phyloP scores from a whole-genome alignment of 2,329 filamentous ascomycete genomes.

The Monosporascus sp. region DNA sequence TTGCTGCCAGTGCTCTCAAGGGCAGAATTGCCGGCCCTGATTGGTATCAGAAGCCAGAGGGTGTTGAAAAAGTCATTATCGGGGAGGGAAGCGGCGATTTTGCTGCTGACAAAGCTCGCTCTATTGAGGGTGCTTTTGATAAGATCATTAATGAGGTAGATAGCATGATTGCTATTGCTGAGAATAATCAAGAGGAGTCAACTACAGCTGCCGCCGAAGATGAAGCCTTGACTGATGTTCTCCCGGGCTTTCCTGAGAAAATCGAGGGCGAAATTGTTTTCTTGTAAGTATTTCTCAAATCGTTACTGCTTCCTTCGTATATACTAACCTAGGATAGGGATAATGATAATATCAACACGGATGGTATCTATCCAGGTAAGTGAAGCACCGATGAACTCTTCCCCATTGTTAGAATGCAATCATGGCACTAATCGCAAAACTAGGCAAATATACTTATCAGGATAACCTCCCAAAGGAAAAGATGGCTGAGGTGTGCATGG shows the following conservation, averaged over 20 bases:
- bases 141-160: conserved; percentile 7
- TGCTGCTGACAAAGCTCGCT: conserved; percentile 60
- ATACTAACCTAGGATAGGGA: too few relatives aligned
- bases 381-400: conserved; percentile 37
- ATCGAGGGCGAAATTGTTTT: conserved; percentile 70
- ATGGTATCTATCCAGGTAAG: conserved; percentile 84
- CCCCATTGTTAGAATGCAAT: too few relatives aligned
- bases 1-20: conserved; percentile 77
- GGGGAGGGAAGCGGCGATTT: conserved; percentile 66
- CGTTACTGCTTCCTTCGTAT: too few relatives aligned
- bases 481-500: conserved; percentile 90
- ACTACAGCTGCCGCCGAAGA: conserved; percentile 20
- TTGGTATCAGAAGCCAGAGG: conserved; percentile 68
- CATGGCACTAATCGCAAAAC: neutral
- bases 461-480: conserved; percentile 69
- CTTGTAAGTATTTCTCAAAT: neutral
- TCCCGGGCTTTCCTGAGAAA: conserved; percentile 78
- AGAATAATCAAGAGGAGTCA: neutral
- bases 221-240: conserved; percentile 65
- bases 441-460: conserved; percentile 81
- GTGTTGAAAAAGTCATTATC: conserved; percentile 60
- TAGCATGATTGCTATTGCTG: conserved; percentile 2
- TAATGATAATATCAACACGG: conserved; percentile 63
- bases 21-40: conserved; percentile 73
- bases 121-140: conserved; percentile 55